A percentile compares a stretch with the other conserved stretches of the same genome.
These are phyloP conservation scores for Flaveria trinervia DNA, from an alignment of 129 eudicot species.

Conservation along the genomic window DNA sequence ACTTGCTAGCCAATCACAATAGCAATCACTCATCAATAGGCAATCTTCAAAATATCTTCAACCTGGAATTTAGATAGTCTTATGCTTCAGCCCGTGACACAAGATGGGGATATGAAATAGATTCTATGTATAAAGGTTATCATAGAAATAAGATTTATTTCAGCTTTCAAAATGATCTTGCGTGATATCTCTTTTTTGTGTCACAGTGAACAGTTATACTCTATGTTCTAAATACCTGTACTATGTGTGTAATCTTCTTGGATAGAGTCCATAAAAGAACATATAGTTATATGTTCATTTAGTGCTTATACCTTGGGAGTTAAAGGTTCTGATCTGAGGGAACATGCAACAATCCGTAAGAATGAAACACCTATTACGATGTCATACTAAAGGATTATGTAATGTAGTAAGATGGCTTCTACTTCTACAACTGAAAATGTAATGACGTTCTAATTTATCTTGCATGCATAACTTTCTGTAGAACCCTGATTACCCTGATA, in stretches of 20 bases:
- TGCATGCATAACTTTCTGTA: background rate
- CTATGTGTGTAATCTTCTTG: background rate
- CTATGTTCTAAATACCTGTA: background rate
- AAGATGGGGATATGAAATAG: background rate
- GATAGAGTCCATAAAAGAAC: background rate
- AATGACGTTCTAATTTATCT: background rate
- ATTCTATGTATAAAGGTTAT: background rate
- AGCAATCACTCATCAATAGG: background rate
- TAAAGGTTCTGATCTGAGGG: background rate
- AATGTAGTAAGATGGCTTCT: background rate
- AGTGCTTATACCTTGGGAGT: background rate
- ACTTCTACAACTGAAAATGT: background rate
- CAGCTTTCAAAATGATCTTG: background rate
- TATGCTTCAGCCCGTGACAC: background rate
- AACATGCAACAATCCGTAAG: background rate
- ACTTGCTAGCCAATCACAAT: background rate
- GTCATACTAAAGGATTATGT: background rate
- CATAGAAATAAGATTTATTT: background rate
- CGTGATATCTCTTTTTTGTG: background rate
- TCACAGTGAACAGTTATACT: background rate
- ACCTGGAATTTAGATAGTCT: constrained; percentile 3
- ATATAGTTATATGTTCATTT: background rate
- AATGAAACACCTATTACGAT: constrained; percentile 3
- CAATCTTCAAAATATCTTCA: constrained; percentile 18
- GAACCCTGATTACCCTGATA: background rate